Conservation (phyloP, 176 grass and related monocot genomes). For the Oropetium thomaeum region DNA sequence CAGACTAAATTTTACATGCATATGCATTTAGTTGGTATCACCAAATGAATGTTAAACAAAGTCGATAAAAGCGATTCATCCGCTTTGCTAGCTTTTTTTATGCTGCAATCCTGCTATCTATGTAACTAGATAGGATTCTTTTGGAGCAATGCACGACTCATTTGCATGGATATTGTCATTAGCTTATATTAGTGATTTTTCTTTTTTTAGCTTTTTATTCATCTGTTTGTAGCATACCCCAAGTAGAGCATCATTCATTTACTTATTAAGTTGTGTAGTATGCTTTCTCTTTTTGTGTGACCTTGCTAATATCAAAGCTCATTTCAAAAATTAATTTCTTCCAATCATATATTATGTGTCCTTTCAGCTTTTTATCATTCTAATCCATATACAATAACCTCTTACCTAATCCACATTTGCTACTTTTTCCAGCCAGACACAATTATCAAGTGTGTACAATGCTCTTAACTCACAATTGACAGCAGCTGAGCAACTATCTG, state of each 20-base stretch:
- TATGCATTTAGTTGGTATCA: slow-evolving; percentile 13
- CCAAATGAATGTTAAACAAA: slow-evolving; percentile 15
- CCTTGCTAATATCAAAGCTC: background rate
- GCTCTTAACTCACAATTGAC: slow-evolving; percentile 88
- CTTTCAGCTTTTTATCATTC: background rate
- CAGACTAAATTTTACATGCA: slow-evolving; percentile 7
- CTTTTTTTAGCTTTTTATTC: slow-evolving; percentile 18
- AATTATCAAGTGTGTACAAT: slow-evolving; percentile 85
- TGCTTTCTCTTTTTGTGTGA: background rate
- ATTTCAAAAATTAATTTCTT: background rate
- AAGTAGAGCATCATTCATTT: background rate
- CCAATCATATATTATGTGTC: background rate
- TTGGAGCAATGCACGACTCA: background rate
- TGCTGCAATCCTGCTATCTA: background rate
- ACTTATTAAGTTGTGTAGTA: background rate
- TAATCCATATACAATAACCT: background rate
- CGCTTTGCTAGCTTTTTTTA: background rate
- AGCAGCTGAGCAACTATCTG: slow-evolving; percentile 85
- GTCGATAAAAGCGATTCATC: slow-evolving; percentile 15
- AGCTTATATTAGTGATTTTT: background rate
- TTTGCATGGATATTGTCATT: background rate
- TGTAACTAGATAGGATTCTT: background rate
- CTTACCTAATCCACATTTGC: slow-evolving; percentile 35
- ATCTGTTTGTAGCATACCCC: background rate
- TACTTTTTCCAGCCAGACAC: slow-evolving; percentile 60